Conservation (phyloP, 306 rosid species). For the Notholithocarpus densiflorus region DNA sequence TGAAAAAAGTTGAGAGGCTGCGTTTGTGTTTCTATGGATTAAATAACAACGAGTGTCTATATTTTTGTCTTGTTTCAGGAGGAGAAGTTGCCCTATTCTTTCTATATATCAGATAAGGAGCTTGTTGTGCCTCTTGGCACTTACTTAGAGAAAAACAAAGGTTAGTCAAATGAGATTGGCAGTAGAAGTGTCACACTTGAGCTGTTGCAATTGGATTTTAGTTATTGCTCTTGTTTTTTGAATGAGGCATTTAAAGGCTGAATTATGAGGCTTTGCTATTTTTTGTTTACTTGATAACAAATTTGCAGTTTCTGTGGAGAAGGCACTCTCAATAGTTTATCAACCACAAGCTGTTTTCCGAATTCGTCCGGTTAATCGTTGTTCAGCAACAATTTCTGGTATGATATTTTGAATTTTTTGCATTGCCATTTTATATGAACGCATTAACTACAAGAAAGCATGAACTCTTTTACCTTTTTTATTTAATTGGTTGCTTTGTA, state of each 20-base stretch:
- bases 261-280: background rate
- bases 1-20: background rate
- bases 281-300: background rate
- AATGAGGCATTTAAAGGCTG: background rate
- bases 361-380: conserved; percentile 78
- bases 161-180: conserved; percentile 26
- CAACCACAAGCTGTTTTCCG: conserved; percentile 94
- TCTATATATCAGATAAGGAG: conserved; percentile 77
- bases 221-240: background rate
- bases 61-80: conserved; percentile 43
- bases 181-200: background rate
- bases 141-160: conserved; percentile 80
- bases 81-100: conserved; percentile 86
- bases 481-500: background rate
- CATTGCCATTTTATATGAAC: no score
- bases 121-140: conserved; percentile 66
- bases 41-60: background rate
- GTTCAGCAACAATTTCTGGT: conserved; percentile 96
- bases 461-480: no score
- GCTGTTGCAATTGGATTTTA: background rate
- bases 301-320: conserved; percentile 86
- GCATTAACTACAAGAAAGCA: no score
- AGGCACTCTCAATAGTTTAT: conserved; percentile 81
- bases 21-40: background rate
- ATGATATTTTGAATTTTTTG: conserved; percentile 19